Evolutionary conservation across 1,139 yeast species (phyloP), one percentile per base, ranked within the genome.

Genomic region (Scheffersomyces titani): DNA sequence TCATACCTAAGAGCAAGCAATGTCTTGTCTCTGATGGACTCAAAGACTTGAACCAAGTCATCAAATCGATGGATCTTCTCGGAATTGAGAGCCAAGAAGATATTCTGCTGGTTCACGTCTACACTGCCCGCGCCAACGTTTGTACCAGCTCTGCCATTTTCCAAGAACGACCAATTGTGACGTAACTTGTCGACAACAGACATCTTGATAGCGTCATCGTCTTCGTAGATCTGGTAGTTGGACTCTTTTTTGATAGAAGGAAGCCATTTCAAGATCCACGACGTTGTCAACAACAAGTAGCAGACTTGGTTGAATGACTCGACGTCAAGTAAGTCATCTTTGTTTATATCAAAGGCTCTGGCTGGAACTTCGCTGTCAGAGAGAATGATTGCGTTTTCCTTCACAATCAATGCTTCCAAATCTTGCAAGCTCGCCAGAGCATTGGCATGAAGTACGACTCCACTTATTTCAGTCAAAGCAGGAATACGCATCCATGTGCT

Each of bases 1-100:
- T 89, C 94, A 61, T 87, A 86, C 54, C 96, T 76, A 50, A 91
- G 73, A 3, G 88, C 80, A 21, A 87, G 66, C 53, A 89, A 73
- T 5, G 89, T 75, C 36, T 77, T 75, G 50, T 77, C 76, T 21
- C 83, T 77, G 47, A 89, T 76, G 3, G 65, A 62, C 55, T 78
- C 79, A 60, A 90, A 81, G 0, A 73, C 76, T 1, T 67, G 59
- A 0, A 87, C 70, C 1, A 83, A 72, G 3, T 70, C 70, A 59
- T 86, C 84, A 65, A 87, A 92, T 51, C 76, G 75, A 0, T 64
- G 64, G 7, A 80, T 66, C 19, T 82, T 75, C 18, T 75, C 78
- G 47, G 71, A 64, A 55, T 68, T 73, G 57, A 79, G 70, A 0
- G 82, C 78, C 54, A 80, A 66, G 55, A 66, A 76, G 19, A 76